Evolutionary conservation across 2,329 filamentous ascomycete species (phyloP).

Genomic region (Davidsoniella neocaledoniae): DNA sequence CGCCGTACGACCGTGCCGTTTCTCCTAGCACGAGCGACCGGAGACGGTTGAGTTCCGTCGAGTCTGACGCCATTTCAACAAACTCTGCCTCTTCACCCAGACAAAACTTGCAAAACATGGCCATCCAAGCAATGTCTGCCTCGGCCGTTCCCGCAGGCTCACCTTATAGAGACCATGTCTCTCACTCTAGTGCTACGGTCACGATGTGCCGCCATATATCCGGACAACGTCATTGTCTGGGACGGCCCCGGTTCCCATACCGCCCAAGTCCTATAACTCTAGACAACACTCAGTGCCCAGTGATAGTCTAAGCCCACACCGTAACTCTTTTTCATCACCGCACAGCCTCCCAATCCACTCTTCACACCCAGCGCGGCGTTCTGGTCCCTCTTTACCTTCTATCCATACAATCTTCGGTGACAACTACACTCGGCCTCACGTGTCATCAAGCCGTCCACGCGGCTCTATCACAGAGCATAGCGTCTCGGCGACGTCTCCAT

Average conservation of each 20-base stretch:
- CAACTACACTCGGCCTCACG: not conserved
- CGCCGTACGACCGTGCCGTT: not conserved
- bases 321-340: not conserved
- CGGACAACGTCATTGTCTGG: constrained; percentile 4
- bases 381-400: not conserved
- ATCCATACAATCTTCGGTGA: constrained; percentile 7
- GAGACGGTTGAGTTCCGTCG: constrained; percentile 5
- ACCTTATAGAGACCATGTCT: not conserved
- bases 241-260: constrained; percentile 1
- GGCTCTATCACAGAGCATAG: not conserved
- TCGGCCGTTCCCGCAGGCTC: not conserved
- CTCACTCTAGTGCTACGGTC: not conserved
- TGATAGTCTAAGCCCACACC: not conserved
- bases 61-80: constrained; percentile 2
- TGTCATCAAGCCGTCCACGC: not conserved
- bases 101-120: constrained; percentile 3
- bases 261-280: not conserved
- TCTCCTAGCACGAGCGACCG: constrained; percentile 3
- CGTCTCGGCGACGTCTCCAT: constrained; percentile 5
- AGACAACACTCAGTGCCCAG: constrained; percentile 1
- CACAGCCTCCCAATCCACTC: constrained; percentile 3
- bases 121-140: constrained; percentile 8
- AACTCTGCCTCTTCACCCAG: constrained; percentile 1
- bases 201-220: not conserved
- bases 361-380: not conserved